phyloP scores from a whole-genome alignment of 2,329 filamentous ascomycete genomes.

The Epichloe brachyelytri region DNA sequence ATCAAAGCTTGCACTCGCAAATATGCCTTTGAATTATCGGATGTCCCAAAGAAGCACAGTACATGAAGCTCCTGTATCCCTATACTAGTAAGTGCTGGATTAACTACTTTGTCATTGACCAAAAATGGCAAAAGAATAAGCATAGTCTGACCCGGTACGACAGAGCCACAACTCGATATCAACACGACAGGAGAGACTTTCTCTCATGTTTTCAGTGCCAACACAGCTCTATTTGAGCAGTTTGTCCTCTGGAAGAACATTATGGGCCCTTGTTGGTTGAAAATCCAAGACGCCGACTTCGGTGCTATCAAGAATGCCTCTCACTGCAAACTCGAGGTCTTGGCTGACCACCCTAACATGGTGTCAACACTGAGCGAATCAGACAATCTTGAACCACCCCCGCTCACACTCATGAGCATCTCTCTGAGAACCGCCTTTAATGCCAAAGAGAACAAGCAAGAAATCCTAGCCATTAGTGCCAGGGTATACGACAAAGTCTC shows the following conservation, averaged over 20 bases:
- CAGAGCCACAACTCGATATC: conserved; percentile 56
- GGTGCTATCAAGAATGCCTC: conserved; percentile 78
- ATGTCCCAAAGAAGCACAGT: conserved; percentile 78
- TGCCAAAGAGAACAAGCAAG: conserved; percentile 86
- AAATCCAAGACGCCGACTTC: conserved; percentile 77
- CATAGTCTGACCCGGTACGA: conserved; percentile 8
- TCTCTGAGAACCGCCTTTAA: conserved; percentile 82
- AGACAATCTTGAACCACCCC: conserved; percentile 71
- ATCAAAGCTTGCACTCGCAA: conserved; percentile 83
- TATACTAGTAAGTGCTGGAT: conserved; percentile 51
- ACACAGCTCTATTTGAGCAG: conserved; percentile 90
- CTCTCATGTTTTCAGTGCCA: conserved; percentile 85
- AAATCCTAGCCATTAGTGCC: conserved; percentile 82
- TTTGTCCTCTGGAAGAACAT: conserved; percentile 98
- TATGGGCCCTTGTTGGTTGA: conserved; percentile 97
- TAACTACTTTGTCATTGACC: neutral
- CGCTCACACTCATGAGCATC: conserved; percentile 91
- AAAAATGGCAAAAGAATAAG: neutral
- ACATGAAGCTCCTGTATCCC: conserved; percentile 90
- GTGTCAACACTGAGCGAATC: conserved; percentile 62
- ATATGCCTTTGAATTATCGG: conserved; percentile 87
- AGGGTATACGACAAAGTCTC: conserved; percentile 86
- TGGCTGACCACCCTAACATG: conserved; percentile 63
- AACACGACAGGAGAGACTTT: conserved; percentile 74
- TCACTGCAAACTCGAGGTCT: conserved; percentile 90